Base-by-base conservation (phyloP, 1,284 basidiomycete genomes). In the Trametes polyzona region DNA sequence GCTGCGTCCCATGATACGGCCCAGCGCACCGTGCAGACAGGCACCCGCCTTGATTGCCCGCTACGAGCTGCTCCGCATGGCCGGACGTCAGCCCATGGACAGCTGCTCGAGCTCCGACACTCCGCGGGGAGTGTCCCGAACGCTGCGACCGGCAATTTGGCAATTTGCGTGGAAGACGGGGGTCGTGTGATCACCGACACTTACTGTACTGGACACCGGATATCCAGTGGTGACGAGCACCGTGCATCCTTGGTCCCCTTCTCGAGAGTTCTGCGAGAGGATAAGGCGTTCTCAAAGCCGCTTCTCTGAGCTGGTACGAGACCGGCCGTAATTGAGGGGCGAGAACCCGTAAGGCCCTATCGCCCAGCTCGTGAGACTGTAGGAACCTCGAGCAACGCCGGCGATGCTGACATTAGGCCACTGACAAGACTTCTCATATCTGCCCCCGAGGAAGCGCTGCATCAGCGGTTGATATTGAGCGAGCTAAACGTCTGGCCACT, bases 1-100 rank as follows among this genome's bases (percentile, higher is more conserved):
- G 41, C 24, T 14, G 29, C 49, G 17, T 33, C 40, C 29, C 40
- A 51, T 51, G 49, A 52, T 52, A 52, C 41, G 26, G 23, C 30
- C 14, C 12, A 16, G 24, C 29, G 50, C 41, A 33, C 33, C 11
- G 42, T 33, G 50, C 32, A 7, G 50, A 36, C 49, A 51, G 40
- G 42, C 50, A 52, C 33, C 32, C 42, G 21, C 47, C 14, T 26
- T 39, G 47, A 37, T 41, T 41, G 40, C 23, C 35, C 35, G 16
- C 32, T n/a, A 11, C 21, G n/a, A 32, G n/a, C 35, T 8, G 26
- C 47, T 36, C 16, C 47, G 17, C 24, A 27, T 48, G 47, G 44
- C 32, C 21, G 16, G 6, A 16, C 17, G 35, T 2, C 35, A 17
- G 35, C 35, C 35, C 17, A n/a, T n/a, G 17, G 36, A 10, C 36